Evolutionary conservation across 176 grass and related monocot species (phyloP).

Genomic region (Oryza coarctata): DNA sequence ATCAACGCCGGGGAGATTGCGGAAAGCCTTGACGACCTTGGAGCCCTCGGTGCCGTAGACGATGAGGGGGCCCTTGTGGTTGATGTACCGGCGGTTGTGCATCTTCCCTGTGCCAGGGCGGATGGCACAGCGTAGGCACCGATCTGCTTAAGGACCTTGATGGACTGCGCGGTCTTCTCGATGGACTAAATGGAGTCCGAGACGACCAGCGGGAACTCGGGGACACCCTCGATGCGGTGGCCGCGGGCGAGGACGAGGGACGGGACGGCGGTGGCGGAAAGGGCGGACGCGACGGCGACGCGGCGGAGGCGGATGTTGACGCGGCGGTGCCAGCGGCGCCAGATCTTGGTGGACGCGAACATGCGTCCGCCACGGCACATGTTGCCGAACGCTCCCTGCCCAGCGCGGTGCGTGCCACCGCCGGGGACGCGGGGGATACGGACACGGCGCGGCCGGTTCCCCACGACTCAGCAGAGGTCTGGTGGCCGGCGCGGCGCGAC

Average conservation of each 20-base stretch:
- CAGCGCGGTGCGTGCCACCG: conserved; percentile 76
- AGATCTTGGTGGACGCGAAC: conserved; percentile 81
- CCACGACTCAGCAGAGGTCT: conserved; percentile 84
- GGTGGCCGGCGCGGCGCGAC: conserved; percentile 71
- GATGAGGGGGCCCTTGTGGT: conserved; percentile 78
- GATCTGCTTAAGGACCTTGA: conserved; percentile 77
- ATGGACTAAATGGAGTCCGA: conserved; percentile 62
- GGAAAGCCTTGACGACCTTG: conserved; percentile 87
- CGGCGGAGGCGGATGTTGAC: conserved; percentile 61
- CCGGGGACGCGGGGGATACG: conserved; percentile 83
- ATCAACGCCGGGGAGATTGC: conserved; percentile 80
- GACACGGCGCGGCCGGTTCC: conserved; percentile 78
- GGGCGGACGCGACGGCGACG: conserved; percentile 56
- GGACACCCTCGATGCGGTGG: conserved; percentile 64
- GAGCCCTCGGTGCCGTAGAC: conserved; percentile 83
- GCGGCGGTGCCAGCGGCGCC: conserved; percentile 70
- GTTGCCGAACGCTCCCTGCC: conserved; percentile 92
- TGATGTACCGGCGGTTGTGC: conserved; percentile 83
- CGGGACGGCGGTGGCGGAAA: conserved; percentile 72
- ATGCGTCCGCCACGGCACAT: conserved; percentile 91
- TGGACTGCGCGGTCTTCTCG: conserved; percentile 82
- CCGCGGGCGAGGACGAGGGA: conserved; percentile 71
- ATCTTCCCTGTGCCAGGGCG: conserved; percentile 73
- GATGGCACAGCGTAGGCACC: conserved; percentile 69
- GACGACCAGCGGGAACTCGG: conserved; percentile 74